Evolutionary conservation across 176 grass and related monocot species (phyloP).

Genomic region (maize (Zea mays)): DNA sequence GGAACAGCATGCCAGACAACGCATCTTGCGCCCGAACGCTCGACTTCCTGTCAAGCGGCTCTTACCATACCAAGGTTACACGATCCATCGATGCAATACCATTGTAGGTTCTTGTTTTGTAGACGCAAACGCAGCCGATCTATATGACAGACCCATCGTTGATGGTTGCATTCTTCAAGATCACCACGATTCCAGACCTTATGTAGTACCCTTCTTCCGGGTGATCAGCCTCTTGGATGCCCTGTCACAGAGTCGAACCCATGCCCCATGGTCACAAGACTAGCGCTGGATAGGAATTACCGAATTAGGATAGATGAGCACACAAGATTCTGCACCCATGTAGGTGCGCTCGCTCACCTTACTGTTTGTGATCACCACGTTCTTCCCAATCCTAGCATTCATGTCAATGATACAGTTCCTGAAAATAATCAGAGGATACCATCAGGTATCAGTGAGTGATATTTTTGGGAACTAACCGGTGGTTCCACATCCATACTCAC

Average conservation of each 20-base stretch:
- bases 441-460: not conserved
- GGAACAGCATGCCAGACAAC: not conserved
- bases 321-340: not conserved
- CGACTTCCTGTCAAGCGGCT: not conserved
- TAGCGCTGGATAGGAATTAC: not conserved
- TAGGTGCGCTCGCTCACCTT: constrained; percentile 31
- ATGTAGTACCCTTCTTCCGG: constrained; percentile 65
- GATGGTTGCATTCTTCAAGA: constrained; percentile 65
- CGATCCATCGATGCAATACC: not conserved
- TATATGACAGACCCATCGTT: constrained; percentile 63
- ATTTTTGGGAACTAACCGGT: not conserved
- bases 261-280: constrained; percentile 1
- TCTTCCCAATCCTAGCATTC: constrained; percentile 69
- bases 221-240: constrained; percentile 67
- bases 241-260: constrained; percentile 38
- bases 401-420: constrained; percentile 87
- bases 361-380: constrained; percentile 55
- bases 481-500: constrained; percentile 26
- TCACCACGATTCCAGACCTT: constrained; percentile 56
- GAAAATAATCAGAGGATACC: not conserved
- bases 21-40: not conserved
- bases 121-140: not conserved
- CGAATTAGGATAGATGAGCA: not conserved
- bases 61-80: not conserved
- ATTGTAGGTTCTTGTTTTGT: constrained; percentile 14